Evolutionary conservation across 352 stramenopile genomes (phyloP), one percentile per base, ranked within the genome.

Genomic region (Paralagenidium karlingii): DNA sequence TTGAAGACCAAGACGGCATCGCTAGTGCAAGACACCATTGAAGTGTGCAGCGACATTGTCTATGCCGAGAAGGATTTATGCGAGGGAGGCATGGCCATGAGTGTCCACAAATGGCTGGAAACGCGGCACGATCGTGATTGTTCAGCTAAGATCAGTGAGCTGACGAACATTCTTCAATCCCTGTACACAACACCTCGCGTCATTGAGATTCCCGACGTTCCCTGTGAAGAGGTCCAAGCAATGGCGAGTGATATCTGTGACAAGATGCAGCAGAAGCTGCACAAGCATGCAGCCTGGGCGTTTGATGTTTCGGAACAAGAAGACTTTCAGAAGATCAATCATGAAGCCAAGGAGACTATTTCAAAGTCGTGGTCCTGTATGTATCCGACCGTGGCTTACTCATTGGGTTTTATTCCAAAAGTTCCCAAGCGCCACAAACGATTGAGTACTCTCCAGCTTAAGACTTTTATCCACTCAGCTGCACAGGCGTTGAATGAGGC

Each of bases 61-160:
- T 91, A 91, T 44, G 56, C 65, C 34, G 48, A 79, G 38, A 69
- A 68, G 30, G 59, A 58, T 16, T 38, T 91, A 11, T 82, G 70
- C 32, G 77, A 91, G 70, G 75, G 74, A 24, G 66, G 66, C 6
- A 91, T 91, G 77, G 77, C 77, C 15, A 85, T 88, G 69, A 91
- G 77, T 28, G 74, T 87, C 27, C 77, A 91, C 57, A 85, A 82
- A 40, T 91, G 77, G 77, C 64, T 88, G 15, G 71, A 88, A 47
- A 61, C 83, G 25, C 64, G 68, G 34, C 62, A 60, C 28, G 71
- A 91, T 29, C 36, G 47, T 2, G 74, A 87, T 26, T 91, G 77
- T 41, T 65, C 54, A 6, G 46, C 58, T n/a, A 63, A 76, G 42
- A 68, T 91, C 33, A 76, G 76, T 21, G 55, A 58, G 24, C 86